Percentiles rank a stretch among this genome's conserved stretches.
These are phyloP conservation scores for Ascochyta lentis DNA, from an alignment of 2,329 filamentous ascomycete species.

Conservation along the genomic window DNA sequence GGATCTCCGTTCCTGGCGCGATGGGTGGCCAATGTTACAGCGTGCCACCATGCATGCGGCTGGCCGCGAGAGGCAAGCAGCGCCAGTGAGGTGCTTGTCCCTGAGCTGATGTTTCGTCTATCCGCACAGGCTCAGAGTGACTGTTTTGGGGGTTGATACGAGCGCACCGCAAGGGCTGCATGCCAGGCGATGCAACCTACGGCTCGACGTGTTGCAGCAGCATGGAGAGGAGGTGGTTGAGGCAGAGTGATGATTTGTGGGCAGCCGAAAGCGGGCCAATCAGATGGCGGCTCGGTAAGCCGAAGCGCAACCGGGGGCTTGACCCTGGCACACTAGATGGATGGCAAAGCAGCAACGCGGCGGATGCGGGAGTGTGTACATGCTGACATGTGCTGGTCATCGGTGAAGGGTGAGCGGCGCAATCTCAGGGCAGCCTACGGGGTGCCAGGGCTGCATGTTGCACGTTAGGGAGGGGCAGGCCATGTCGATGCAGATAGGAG, in stretches of 20 bases:
- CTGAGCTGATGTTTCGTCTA: background rate
- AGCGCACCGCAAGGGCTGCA: background rate
- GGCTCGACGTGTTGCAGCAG: no score
- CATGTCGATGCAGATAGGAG: constrained; percentile 10
- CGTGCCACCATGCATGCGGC: constrained; percentile 11
- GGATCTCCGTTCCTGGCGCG: constrained; percentile 3
- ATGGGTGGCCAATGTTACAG: constrained; percentile 3
- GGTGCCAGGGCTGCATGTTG: constrained; percentile 2
- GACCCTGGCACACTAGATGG: constrained; percentile 2
- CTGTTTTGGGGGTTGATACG: background rate
- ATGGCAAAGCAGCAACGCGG: background rate
- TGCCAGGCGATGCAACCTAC: background rate
- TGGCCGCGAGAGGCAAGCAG: constrained; percentile 6
- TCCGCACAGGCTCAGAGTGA: background rate
- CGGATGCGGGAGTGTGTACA: background rate
- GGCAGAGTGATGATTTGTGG: background rate
- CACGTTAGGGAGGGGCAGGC: constrained; percentile 1
- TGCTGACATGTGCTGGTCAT: constrained; percentile 7
- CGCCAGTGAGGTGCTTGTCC: background rate
- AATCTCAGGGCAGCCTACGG: constrained; percentile 6
- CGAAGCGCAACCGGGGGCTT: no score
- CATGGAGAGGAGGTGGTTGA: no score
- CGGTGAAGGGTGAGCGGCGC: constrained; percentile 8
- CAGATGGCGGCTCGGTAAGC: background rate
- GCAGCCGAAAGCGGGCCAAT: background rate